These are phyloP conservation scores for Solanum chaucha DNA, from an alignment of 257 asterid species.

Conservation along the genomic window DNA sequence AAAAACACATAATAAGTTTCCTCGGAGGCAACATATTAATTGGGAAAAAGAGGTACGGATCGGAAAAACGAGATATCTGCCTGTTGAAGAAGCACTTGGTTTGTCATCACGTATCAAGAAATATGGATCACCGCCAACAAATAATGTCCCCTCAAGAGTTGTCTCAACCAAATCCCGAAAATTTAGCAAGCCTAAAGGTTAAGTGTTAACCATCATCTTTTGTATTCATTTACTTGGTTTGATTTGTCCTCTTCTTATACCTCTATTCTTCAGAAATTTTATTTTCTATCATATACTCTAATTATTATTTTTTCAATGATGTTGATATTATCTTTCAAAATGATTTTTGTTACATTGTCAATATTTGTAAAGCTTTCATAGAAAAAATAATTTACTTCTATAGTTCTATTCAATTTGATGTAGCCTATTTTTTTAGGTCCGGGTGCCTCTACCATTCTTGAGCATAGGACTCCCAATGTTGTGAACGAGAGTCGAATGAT, in stretches of 20 bases:
- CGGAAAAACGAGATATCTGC: conserved; percentile 37
- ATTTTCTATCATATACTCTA: background rate
- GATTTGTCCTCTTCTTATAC: background rate
- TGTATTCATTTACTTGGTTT: background rate
- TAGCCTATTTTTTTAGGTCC: conserved; percentile 21
- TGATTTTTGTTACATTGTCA: background rate
- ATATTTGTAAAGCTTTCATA: background rate
- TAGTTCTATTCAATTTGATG: background rate
- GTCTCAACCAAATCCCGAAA: background rate
- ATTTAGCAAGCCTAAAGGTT: no score
- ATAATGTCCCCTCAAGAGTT: background rate
- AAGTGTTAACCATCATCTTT: no score
- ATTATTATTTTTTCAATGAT: background rate
- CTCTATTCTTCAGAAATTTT: background rate
- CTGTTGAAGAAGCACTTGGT: conserved; percentile 34
- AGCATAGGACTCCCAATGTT: conserved; percentile 4
- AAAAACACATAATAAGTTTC: background rate
- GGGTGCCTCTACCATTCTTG: conserved; percentile 2
- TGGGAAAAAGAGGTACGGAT: conserved; percentile 32
- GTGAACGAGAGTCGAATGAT: conserved; percentile 4
- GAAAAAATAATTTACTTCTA: background rate
- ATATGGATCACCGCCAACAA: background rate
- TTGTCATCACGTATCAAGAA: conserved; percentile 25
- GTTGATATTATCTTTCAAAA: background rate
- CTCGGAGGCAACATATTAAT: background rate